These are phyloP conservation scores for Neurospora crassa DNA, from an alignment of 2,329 filamentous ascomycete genomes.

Conservation along the genomic window DNA sequence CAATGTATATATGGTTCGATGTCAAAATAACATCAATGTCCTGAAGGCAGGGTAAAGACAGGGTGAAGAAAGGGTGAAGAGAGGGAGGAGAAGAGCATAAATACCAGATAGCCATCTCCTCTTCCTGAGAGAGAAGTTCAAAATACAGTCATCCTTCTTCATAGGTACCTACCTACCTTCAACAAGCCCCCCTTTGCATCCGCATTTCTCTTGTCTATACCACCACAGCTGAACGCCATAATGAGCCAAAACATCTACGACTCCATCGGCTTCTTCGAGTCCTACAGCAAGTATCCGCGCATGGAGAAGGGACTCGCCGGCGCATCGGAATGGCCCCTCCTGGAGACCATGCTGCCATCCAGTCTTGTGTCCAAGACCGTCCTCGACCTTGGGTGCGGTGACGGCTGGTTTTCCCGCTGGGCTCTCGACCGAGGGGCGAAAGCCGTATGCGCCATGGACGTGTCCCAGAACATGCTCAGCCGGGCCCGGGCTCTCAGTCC, in stretches of 20 bases:
- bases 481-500: constrained; percentile 23
- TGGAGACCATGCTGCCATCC: constrained; percentile 29
- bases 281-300: constrained; percentile 31
- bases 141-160: not conserved
- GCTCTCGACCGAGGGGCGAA: constrained; percentile 28
- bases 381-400: constrained; percentile 37
- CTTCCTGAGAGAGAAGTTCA: too few relatives aligned
- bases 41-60: not conserved
- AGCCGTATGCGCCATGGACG: constrained; percentile 28
- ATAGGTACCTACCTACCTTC: not conserved
- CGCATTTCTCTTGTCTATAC: not conserved
- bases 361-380: constrained; percentile 22
- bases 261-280: constrained; percentile 30
- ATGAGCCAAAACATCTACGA: constrained; percentile 34
- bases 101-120: not conserved
- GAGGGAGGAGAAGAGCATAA: not conserved
- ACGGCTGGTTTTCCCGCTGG: constrained; percentile 37
- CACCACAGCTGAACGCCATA: not conserved
- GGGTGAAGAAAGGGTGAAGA: not conserved
- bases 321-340: constrained; percentile 34
- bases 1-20: not conserved
- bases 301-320: constrained; percentile 26
- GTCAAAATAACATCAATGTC: not conserved
- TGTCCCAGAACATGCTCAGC: constrained; percentile 34
- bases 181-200: not conserved